Evolutionary conservation across 441 rosid genomes (phyloP).

Genomic region (Populus hybrid): DNA sequence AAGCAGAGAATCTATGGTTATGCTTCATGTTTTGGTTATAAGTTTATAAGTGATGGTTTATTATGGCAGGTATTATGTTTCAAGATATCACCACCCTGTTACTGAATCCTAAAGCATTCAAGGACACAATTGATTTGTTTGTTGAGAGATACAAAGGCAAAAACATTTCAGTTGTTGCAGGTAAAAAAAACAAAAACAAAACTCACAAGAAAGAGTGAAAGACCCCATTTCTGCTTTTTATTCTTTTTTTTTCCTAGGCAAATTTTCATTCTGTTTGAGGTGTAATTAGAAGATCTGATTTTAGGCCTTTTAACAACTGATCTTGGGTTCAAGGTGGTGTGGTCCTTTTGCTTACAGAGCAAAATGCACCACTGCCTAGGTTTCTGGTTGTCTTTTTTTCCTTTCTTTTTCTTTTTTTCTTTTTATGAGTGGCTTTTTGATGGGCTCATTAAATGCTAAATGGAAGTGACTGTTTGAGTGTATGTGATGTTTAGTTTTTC

Average conservation of each 20-base stretch:
- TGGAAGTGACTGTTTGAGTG: conserved; percentile 25
- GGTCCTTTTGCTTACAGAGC: conserved; percentile 28
- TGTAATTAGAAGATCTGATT: conserved; percentile 14
- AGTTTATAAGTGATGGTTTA: background rate
- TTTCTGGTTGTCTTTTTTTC: conserved; percentile 14
- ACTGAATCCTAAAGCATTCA: conserved; percentile 74
- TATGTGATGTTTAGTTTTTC: conserved; percentile 8
- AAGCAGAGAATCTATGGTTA: background rate
- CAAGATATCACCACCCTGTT: conserved; percentile 82
- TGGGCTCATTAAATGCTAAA: conserved; percentile 21
- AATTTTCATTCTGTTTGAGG: conserved; percentile 9
- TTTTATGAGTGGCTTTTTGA: conserved; percentile 12
- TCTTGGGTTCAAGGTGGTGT: conserved; percentile 33
- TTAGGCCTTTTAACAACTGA: conserved; percentile 20
- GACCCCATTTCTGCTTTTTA: background rate
- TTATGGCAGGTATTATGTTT: conserved; percentile 74
- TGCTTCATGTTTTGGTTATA: background rate
- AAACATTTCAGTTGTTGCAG: conserved; percentile 90
- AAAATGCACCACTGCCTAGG: conserved; percentile 27
- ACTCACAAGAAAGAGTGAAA: background rate
- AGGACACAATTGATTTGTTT: conserved; percentile 77
- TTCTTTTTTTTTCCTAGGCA: background rate
- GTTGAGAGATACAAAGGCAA: conserved; percentile 74
- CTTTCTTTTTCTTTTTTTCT: background rate
- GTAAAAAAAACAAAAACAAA: conserved; percentile 26